Percentiles rank a stretch among this genome's conserved stretches.
Evolutionary conservation across 192 early-diverging fungal genomes (phyloP).

Genomic region (Rhizoclosmatium globosum): DNA sequence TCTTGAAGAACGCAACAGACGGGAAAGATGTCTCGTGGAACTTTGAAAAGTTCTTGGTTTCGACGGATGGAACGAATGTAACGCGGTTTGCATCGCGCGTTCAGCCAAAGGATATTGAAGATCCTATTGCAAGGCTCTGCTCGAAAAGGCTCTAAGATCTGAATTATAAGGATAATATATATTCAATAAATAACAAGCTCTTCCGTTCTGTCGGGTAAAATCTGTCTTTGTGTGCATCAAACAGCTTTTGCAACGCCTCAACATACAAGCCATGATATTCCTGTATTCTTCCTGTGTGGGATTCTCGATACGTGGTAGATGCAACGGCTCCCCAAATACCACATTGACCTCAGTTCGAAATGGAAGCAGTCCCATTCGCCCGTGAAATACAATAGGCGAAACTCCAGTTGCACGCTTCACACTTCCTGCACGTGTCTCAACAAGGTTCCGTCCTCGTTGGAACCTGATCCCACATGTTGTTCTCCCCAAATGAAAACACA

Average conservation of each 20-base stretch:
- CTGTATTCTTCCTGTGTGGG: slow-evolving; percentile 69
- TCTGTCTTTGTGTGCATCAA: slow-evolving; percentile 75
- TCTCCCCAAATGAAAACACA: slow-evolving; percentile 93
- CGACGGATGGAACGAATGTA: slow-evolving; percentile 36
- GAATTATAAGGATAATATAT: too few relatives aligned
- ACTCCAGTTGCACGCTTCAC: slow-evolving; percentile 65
- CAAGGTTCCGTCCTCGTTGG: slow-evolving; percentile 70
- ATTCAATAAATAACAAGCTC: slow-evolving; percentile 63
- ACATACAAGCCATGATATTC: slow-evolving; percentile 75
- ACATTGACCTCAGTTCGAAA: slow-evolving; percentile 51
- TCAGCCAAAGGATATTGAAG: too few relatives aligned
- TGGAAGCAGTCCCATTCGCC: slow-evolving; percentile 61
- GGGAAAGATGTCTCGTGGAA: slow-evolving; percentile 50
- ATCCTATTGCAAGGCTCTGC: too few relatives aligned
- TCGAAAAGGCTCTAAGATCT: too few relatives aligned
- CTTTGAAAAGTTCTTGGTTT: slow-evolving; percentile 62
- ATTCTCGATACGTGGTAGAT: slow-evolving; percentile 60
- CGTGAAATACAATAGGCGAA: slow-evolving; percentile 73
- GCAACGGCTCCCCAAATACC: slow-evolving; percentile 55
- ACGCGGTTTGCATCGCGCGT: too few relatives aligned
- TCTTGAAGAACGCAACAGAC: slow-evolving; percentile 40
- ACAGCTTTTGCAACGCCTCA: slow-evolving; percentile 67
- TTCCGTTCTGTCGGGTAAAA: slow-evolving; percentile 70
- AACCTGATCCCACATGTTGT: slow-evolving; percentile 86
- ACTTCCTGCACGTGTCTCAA: slow-evolving; percentile 72